Evolutionary conservation across 176 grass and related monocot species (phyloP).

Genomic region (Melocanna baccifera): DNA sequence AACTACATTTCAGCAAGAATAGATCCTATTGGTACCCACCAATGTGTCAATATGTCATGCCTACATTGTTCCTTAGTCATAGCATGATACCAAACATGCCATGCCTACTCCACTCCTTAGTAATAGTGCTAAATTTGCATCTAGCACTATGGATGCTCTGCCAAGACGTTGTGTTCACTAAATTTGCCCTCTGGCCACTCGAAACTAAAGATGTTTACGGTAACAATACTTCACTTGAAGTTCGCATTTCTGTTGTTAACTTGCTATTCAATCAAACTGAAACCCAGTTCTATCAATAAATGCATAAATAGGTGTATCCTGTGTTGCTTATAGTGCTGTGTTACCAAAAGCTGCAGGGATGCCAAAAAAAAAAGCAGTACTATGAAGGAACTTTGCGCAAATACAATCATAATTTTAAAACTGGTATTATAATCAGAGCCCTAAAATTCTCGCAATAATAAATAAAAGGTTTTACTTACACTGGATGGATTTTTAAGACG

Average conservation of each 20-base stretch:
- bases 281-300: not conserved
- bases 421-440: not conserved
- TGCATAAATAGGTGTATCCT: not conserved
- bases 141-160: not conserved
- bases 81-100: not conserved
- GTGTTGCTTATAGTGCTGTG: not conserved
- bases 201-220: not conserved
- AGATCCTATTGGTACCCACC: not conserved
- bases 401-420: not conserved
- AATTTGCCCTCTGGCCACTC: not conserved
- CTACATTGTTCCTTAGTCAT: not conserved
- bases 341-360: not conserved
- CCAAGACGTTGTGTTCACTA: slow-evolving; percentile 2
- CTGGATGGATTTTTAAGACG: slow-evolving; percentile 83
- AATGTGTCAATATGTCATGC: not conserved
- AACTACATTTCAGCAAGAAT: not conserved
- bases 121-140: not conserved
- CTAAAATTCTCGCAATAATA: not conserved
- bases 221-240: not conserved
- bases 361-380: not conserved
- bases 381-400: not conserved
- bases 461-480: slow-evolving; percentile 40
- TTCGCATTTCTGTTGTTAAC: not conserved
- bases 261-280: slow-evolving; percentile 9
- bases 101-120: not conserved